Base-by-base conservation (phyloP, 805 yeast genomes). In the Candida berthetii region DNA sequence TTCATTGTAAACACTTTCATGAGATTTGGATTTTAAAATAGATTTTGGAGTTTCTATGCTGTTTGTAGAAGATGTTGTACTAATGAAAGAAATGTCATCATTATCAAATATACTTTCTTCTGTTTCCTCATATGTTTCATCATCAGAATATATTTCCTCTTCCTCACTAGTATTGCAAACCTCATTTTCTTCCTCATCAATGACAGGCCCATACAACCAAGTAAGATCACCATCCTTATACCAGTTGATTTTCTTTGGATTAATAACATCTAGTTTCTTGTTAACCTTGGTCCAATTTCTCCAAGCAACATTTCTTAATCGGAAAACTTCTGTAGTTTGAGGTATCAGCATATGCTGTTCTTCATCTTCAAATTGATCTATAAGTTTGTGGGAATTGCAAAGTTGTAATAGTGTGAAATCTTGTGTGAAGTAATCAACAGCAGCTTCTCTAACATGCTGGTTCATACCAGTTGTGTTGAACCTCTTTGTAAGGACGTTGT, bases 171-270 rank as follows among this genome's bases (percentile, higher is more conserved):
- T n/a, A n/a, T n/a, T n/a, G n/a, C n/a, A n/a, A n/a, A n/a, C 24
- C 6, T 22, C 24, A 22, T 7, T 5, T 29, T 14, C 32, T 14
- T 15, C 9, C 9, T 29, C 13, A 24, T 36, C 42, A 3, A 52
- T 54, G 9, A 56, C 37, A 65, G 99, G 99, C 1, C 99, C 99
- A 63, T 90, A 93, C 7, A 91, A 74, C 89, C 96, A 91, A 1
- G 96, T 88, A 20, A 91, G 91, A 57, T 91, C 99, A 52, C 80
- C 80, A 52, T 90, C 97, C 64, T 93, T 93, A 45, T 84, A 78
- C 99, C 99, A 91, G 62, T 93, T 90, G 41, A 91, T 82, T 24
- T 73, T 72, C 47, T 86, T 84, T 2, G 99, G 98, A 20, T 88
- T 74, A 9, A 88, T 78, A 11, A 78, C 69, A 24, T 66, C 59